Evolutionary conservation across 23 red algal genomes (phyloP), one percentile per base, ranked within the genome.

Genomic region (Cyanidium caldarium): DNA sequence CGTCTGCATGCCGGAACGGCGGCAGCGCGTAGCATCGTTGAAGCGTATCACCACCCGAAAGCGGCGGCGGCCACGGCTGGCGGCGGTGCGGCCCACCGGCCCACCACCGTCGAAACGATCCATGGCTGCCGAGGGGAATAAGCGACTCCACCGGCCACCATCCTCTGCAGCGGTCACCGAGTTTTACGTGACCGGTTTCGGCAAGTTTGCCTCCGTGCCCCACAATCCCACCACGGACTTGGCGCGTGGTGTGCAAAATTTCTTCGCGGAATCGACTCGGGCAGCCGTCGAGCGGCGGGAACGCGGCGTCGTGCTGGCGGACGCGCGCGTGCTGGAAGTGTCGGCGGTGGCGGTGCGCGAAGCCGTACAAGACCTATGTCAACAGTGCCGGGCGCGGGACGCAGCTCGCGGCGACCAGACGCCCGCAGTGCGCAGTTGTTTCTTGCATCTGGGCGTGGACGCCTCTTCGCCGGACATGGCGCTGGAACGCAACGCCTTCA

Each of bases 181-280:
- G n/a, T 61, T 61, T 61, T 61, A 61, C 23, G 31, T 61, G 7
- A 61, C 51, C 31, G 51, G 51, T 14, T 61, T 61, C 21, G 51
- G 51, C 23, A 16, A 28, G 13, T 61, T 61, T 61, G 51, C 51
- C n/a, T 28, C 31, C 31, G 31, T 61, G 13, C n/a, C 19, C 7
- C n/a, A 61, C 51, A 61, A 61, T 28, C 51, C 51, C 7, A 61
- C 51, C 10, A 5, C 19, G 23, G 51, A 61, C 21, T 25, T 28
- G 21, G 23, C 10, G 7, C 13, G 10, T 5, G n/a, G n/a, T n/a
- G 13, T 21, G 7, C 13, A 12, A 28, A 28, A 10, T 10, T 61
- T 12, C n/a, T n/a, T n/a, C n/a, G n/a, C n/a, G n/a, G n/a, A n/a
- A n/a, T n/a, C n/a, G n/a, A n/a, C n/a, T n/a, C n/a, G n/a, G n/a